These are phyloP conservation scores for Solanum sparsipilum DNA, from an alignment of 257 asterid species.

Conservation along the genomic window DNA sequence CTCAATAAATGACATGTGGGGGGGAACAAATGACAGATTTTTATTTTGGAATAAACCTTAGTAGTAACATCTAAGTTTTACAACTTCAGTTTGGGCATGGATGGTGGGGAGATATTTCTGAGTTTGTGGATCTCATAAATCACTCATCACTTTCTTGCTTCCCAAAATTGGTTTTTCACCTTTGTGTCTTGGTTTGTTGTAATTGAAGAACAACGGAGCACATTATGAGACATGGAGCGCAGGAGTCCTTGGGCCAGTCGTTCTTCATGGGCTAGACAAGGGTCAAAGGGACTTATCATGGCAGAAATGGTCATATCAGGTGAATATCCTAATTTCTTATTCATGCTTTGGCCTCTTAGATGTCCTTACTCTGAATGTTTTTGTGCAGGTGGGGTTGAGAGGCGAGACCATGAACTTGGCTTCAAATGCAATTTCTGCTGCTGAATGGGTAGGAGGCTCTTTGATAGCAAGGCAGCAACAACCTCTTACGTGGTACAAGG, in stretches of 20 bases:
- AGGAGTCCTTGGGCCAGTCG: slow-evolving; percentile 85
- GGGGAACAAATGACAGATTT: not conserved
- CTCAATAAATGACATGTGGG: not conserved
- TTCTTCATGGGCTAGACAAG: slow-evolving; percentile 49
- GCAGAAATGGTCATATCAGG: slow-evolving; percentile 97
- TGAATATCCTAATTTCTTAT: slow-evolving; percentile 2
- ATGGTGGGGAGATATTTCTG: not conserved
- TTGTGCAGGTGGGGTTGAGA: slow-evolving; percentile 59
- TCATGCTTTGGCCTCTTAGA: not conserved
- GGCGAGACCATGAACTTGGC: slow-evolving; percentile 81
- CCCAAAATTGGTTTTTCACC: not conserved
- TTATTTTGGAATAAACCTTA: not conserved
- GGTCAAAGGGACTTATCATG: slow-evolving; percentile 62
- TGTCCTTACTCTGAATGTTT: not conserved
- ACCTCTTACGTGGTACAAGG: slow-evolving; percentile 95
- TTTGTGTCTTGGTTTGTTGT: not conserved
- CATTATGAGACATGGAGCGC: slow-evolving; percentile 61
- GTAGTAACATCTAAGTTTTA: not conserved
- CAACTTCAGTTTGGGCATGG: not conserved
- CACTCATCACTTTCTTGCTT: not conserved
- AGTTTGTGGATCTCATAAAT: not conserved
- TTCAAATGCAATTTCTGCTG: slow-evolving; percentile 35
- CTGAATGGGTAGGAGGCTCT: slow-evolving; percentile 56
- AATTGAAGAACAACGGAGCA: slow-evolving; percentile 55
- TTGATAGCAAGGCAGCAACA: slow-evolving; percentile 27